Percentiles rank a stretch among this genome's conserved stretches.
phyloP scores from a whole-genome alignment of 306 rosid genomes.

The Trifolium subterraneum region DNA sequence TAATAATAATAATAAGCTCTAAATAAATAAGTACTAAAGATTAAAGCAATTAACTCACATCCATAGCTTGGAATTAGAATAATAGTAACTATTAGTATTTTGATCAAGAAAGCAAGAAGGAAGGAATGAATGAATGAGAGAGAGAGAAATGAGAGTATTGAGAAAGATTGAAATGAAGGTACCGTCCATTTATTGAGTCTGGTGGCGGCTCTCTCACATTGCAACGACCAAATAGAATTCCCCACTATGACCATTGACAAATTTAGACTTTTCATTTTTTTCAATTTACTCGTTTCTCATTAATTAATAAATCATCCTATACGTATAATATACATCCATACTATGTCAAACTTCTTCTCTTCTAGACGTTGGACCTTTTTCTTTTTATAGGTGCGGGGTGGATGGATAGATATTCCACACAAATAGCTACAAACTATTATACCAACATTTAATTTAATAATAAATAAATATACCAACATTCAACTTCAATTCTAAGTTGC shows the following conservation, averaged over 20 bases:
- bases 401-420: background rate
- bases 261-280: background rate
- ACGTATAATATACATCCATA: background rate
- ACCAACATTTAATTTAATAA: too few species aligned
- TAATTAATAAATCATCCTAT: background rate
- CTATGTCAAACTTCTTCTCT: constrained; percentile 31
- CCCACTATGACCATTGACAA: constrained; percentile 17
- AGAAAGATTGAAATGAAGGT: constrained; percentile 7
- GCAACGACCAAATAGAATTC: constrained; percentile 23
- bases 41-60: background rate
- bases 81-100: background rate
- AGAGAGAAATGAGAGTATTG: constrained; percentile 1
- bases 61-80: background rate
- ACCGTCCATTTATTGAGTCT: constrained; percentile 21
- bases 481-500: too few species aligned
- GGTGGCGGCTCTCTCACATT: background rate
- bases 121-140: background rate
- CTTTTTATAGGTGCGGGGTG: background rate
- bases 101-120: background rate
- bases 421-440: background rate
- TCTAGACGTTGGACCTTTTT: constrained; percentile 27
- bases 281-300: background rate
- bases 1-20: background rate
- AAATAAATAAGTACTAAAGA: background rate
- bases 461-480: too few species aligned